Conservation (phyloP, 805 yeast species). For the Torulaspora delbrueckii region DNA sequence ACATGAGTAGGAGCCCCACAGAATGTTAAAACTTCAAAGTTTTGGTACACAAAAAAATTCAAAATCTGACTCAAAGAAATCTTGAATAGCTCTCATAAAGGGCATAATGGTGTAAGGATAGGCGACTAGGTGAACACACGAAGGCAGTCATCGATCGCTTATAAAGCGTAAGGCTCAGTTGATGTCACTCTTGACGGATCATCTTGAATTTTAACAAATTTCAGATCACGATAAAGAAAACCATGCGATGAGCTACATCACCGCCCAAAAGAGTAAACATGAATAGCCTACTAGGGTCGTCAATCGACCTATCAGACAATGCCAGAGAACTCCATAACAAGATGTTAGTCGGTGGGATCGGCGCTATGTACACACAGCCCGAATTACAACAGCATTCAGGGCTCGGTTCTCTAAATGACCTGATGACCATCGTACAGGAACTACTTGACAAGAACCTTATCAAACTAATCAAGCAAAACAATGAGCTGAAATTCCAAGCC, state of each 20-base stretch:
- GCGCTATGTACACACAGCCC: slow-evolving; percentile 56
- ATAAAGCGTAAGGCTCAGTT: too few species aligned
- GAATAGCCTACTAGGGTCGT: slow-evolving; percentile 10
- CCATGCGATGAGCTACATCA: slow-evolving; percentile 9
- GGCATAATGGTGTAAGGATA: too few species aligned
- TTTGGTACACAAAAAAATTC: too few species aligned
- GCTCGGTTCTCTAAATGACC: slow-evolving; percentile 39
- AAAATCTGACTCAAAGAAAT: too few species aligned
- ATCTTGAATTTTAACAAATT: neutral
- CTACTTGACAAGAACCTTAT: slow-evolving; percentile 55
- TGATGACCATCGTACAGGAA: slow-evolving; percentile 48
- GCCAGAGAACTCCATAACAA: slow-evolving; percentile 57
- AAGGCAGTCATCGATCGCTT: too few species aligned
- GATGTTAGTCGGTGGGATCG: slow-evolving; percentile 51
- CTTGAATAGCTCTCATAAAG: too few species aligned
- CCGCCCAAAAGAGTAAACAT: neutral
- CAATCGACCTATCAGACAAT: slow-evolving; percentile 32
- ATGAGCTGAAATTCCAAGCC: slow-evolving; percentile 68
- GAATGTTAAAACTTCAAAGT: too few species aligned
- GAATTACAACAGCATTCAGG: slow-evolving; percentile 55
- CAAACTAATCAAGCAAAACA: slow-evolving; percentile 63
- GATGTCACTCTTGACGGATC: neutral
- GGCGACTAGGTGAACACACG: too few species aligned
- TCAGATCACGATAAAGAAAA: slow-evolving; percentile 1
- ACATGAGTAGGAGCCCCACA: neutral